Evolutionary conservation across 345 rosid species (phyloP), one percentile per base, ranked within the genome.

Genomic region (Corchorus capsularis): DNA sequence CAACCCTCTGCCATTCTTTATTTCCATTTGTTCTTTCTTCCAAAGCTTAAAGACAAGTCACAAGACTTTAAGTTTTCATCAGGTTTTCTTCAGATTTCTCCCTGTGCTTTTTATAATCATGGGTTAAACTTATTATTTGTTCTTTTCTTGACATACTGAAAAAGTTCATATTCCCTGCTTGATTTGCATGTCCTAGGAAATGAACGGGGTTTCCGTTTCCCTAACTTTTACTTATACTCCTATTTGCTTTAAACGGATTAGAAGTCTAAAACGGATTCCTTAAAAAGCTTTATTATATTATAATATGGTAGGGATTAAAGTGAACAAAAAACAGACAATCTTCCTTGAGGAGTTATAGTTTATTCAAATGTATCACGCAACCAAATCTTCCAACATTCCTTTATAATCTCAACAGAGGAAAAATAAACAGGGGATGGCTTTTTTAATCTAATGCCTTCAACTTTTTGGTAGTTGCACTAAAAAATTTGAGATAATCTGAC

Each of bases 121-220:
- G 55, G 71, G 17, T 46, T 27, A 66, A 22, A 46, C 39, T 46
- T 27, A 66, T 46, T 27, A 66, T 47, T 67, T 19, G 47, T 67
- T 67, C 71, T 22, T 67, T 67, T 27, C 71, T 67, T 67, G 34
- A 43, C 71, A 47, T 1, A 46, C 55, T 67, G 4, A 12, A 22
- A 67, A 46, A 65, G 69, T 22, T 67, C 8, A 67, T 22, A 67
- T 67, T 67, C 71, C 32, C 69, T 63, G 63, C 67, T 37, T 39
- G 6, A 39, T 39, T 16, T 3, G 67, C 20, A 15, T 63, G 67
- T 45, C 34, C 2, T 62, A 34, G 67, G 46, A 63, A 35, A 63
- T 64, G 11, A 46, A 27, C n/a, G 3, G 10, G 6, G 55, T 46
- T 67, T 67, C 52, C 71, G 55, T 46, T 67, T 67, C 52, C 71